A percentile compares a stretch with the other conserved stretches of the same genome.
These are phyloP conservation scores for Verticillium klebahnii DNA, from an alignment of 2,329 filamentous ascomycete species.

Conservation along the genomic window DNA sequence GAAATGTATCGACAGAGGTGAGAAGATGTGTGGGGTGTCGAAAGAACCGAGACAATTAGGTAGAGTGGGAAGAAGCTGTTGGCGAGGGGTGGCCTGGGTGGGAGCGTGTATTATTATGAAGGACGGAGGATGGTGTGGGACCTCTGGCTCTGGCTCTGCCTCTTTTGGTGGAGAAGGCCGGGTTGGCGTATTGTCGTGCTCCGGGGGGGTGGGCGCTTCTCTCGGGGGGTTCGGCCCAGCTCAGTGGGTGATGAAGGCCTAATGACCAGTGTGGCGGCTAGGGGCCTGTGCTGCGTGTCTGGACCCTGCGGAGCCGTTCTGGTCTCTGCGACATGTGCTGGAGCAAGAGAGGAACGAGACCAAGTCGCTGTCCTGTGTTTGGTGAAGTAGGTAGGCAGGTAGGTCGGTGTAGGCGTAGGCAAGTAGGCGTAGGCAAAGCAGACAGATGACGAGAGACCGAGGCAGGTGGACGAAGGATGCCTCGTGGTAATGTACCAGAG, in stretches of 20 bases:
- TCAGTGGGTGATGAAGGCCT: neutral
- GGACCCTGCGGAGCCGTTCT: neutral
- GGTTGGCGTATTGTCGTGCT: neutral
- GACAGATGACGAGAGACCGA: neutral
- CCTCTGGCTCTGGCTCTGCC: conserved; percentile 6
- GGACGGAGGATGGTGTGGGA: conserved; percentile 3
- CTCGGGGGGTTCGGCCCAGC: neutral
- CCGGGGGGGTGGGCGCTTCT: neutral
- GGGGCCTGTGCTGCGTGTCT: neutral
- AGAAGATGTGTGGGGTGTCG: neutral
- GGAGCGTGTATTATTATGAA: neutral
- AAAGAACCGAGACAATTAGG: neutral
- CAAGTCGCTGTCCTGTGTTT: neutral
- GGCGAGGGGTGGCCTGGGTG: neutral
- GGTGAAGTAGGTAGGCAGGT: neutral
- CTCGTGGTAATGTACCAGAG: neutral
- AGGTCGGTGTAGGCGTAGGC: no score
- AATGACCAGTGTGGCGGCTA: neutral
- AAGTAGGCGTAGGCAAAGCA: no score
- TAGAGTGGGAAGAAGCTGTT: neutral
- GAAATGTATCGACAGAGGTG: neutral
- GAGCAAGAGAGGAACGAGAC: neutral
- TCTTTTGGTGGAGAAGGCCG: neutral
- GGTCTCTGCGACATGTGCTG: neutral
- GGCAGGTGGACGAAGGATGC: neutral